Conservation (phyloP, 495 filamentous ascomycete species). For the Penicillium egyptiacum region DNA sequence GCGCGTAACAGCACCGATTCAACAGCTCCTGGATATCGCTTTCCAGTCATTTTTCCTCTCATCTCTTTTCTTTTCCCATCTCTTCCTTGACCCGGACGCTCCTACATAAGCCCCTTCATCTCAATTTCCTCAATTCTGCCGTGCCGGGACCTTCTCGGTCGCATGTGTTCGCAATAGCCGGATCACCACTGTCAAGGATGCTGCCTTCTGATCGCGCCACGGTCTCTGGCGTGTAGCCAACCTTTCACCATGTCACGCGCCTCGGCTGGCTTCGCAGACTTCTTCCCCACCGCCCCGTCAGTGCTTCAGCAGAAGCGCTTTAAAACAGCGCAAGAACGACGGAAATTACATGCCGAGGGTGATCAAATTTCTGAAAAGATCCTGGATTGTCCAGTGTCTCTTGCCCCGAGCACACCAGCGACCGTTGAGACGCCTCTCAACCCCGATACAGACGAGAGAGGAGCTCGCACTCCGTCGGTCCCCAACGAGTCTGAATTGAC, state of each 20-base stretch:
- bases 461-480: slow-evolving; percentile 17
- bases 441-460: slow-evolving; percentile 5
- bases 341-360: slow-evolving; percentile 23
- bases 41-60: slow-evolving; percentile 2
- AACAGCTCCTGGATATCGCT: neutral
- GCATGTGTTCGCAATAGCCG: slow-evolving; percentile 25
- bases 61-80: slow-evolving; percentile 2
- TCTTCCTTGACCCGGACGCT: neutral
- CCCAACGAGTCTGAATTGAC: slow-evolving; percentile 61
- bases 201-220: slow-evolving; percentile 39
- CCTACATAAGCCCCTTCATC: slow-evolving; percentile 4
- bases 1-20: slow-evolving; percentile 1
- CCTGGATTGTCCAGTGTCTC: slow-evolving; percentile 3
- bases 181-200: slow-evolving; percentile 41
- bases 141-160: slow-evolving; percentile 28
- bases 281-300: slow-evolving; percentile 83
- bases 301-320: slow-evolving; percentile 57
- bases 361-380: slow-evolving; percentile 17
- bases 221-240: slow-evolving; percentile 46
- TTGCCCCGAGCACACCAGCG: slow-evolving; percentile 18
- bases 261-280: slow-evolving; percentile 81
- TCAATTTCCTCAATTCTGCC: slow-evolving; percentile 6
- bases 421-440: slow-evolving; percentile 18
- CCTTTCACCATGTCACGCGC: slow-evolving; percentile 71
- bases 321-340: slow-evolving; percentile 43